Evolutionary conservation across 257 asterid species (phyloP).

Genomic region (Gentiana macrophylla): DNA sequence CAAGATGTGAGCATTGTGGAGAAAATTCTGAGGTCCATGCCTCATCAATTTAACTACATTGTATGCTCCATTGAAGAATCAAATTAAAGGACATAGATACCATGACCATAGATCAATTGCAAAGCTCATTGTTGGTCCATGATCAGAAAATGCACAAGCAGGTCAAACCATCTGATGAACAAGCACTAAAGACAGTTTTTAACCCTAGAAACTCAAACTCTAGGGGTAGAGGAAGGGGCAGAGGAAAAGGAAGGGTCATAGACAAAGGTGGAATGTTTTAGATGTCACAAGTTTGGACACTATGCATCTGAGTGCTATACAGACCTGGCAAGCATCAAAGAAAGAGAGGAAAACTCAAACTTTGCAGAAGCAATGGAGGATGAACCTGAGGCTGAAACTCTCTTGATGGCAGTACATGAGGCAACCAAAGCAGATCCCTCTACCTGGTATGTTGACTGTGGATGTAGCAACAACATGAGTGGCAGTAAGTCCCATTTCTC

Average conservation of each 20-base stretch:
- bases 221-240: not conserved
- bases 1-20: too few species aligned
- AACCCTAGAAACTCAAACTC: too few species aligned
- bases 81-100: too few species aligned
- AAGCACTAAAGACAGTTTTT: too few species aligned
- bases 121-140: too few species aligned
- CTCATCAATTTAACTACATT: too few species aligned
- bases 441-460: not conserved
- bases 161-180: too few species aligned
- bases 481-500: constrained; percentile 1
- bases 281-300: constrained; percentile 2
- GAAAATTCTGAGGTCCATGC: too few species aligned
- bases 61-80: too few species aligned
- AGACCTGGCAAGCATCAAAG: not conserved
- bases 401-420: not conserved
- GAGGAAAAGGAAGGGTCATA: not conserved
- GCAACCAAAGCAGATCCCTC: not conserved
- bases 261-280: not conserved
- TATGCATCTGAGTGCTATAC: not conserved
- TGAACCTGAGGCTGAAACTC: not conserved
- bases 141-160: too few species aligned
- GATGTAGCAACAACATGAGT: constrained; percentile 3
- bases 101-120: too few species aligned
- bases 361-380: not conserved
- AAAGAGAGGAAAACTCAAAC: not conserved